Evolutionary conservation across 2,329 filamentous ascomycete genomes (phyloP), one percentile per base, ranked within the genome.

Genomic region (Blastomyces parvus): DNA sequence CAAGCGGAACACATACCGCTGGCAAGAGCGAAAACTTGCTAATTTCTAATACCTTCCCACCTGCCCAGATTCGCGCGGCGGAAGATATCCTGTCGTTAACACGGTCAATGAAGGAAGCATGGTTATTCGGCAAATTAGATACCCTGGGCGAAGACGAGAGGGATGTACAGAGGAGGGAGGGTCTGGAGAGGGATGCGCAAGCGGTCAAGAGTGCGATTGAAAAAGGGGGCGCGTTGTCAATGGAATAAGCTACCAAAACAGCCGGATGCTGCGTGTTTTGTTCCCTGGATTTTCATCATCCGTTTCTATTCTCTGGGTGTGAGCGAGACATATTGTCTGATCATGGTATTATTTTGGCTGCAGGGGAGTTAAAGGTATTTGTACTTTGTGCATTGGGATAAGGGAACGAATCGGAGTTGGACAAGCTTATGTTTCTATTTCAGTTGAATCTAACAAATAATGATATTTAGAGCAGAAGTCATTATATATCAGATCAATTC

Each of bases 71-170:
- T 66, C 82, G 83, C 63, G 81, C 83, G 1, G 82, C 83, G 17
- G 85, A 88, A 74, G 85, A 87, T 62, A 77, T 87, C 13, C 79
- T 86, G 64, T 80, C 81, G 14, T 72, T 88, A 17, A 85, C 84
- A 33, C 81, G 86, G 27, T 80, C 82, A 33, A 77, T 88, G 74
- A 87, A 88, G 70, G 86, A 88, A 70, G 78, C 84, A 27, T 88
- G 86, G 86, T 76, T 88, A 6, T 87, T 87, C 68, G 86, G 86
- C 2, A 83, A 84, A 63, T 77, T 88, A 53, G 80, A 86, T 63
- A 86, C 84, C 0, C 71, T 87, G 1, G 80, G 77, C 17, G 75
- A 76, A 63, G 72, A 78, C 50, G 75, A 76, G 40, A 69, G 73
- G 25, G 75, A 79, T 61, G 68, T 73, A 13, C 69, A 78, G 69